phyloP scores from a whole-genome alignment of 1,284 basidiomycete species.

The Vanrija pseudolonga region DNA sequence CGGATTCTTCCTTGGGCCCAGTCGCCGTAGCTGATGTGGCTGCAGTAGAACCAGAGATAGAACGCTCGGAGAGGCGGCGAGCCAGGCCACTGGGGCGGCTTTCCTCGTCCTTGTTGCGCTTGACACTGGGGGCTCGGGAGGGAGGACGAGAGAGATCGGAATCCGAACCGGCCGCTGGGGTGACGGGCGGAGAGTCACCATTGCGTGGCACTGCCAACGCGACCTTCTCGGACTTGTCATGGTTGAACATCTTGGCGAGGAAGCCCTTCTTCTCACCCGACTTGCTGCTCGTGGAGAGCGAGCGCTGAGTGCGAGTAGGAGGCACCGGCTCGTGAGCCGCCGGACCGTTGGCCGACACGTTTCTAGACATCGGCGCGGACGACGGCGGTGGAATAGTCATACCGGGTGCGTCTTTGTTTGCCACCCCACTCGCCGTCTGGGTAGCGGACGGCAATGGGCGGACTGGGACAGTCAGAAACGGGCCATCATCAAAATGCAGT shows the following conservation, averaged over 20 bases:
- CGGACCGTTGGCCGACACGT: slow-evolving; percentile 26
- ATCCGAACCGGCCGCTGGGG: slow-evolving; percentile 28
- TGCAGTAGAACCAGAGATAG: slow-evolving; percentile 23
- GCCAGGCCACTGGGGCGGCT: too few species aligned
- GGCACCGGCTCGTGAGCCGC: slow-evolving; percentile 8
- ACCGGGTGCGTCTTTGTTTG: neutral
- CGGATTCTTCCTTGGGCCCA: slow-evolving; percentile 6
- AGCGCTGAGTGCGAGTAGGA: slow-evolving; percentile 6
- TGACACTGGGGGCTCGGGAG: slow-evolving; percentile 32
- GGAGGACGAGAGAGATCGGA: slow-evolving; percentile 37
- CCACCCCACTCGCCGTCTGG: slow-evolving; percentile 15
- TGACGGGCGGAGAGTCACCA: slow-evolving; percentile 35
- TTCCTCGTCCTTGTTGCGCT: slow-evolving; percentile 18
- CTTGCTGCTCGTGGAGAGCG: slow-evolving; percentile 20
- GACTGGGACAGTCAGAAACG: slow-evolving; percentile 22
- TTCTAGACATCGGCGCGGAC: slow-evolving; percentile 39
- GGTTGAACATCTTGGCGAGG: slow-evolving; percentile 49
- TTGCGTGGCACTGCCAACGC: slow-evolving; percentile 16
- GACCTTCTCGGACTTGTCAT: slow-evolving; percentile 33
- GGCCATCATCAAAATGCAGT: neutral
- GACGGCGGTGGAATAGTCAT: slow-evolving; percentile 39
- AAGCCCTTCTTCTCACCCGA: slow-evolving; percentile 45
- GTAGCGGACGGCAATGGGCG: slow-evolving; percentile 35
- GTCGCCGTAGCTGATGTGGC: slow-evolving; percentile 4
- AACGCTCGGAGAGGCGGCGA: slow-evolving; percentile 27